Evolutionary conservation across 176 grass and related monocot genomes (phyloP).

Genomic region (sorghum (Sorghum bicolor)): Sorghum_bicolor_NCBIv3 NC_012879.2:286501-287000

Average conservation of each 20-base stretch:
- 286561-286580: neutral
- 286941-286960: constrained; percentile 26
- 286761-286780: constrained; percentile 95
- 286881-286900: constrained; percentile 93
- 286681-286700: constrained; percentile 99
- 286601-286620: constrained; percentile 15
- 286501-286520: neutral
- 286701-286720: constrained; percentile 69
- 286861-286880: constrained; percentile 92
- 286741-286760: constrained; percentile 94
- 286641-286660: constrained; percentile 1
- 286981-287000: constrained; percentile 29
- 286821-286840: constrained; percentile 77
- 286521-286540: neutral
- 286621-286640: constrained; percentile 18
- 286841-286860: constrained; percentile 96
- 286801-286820: constrained; percentile 84
- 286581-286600: neutral
- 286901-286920: constrained; percentile 90
- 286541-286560: constrained; percentile 16
- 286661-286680: constrained; percentile 44
- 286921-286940: constrained; percentile 75
- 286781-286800: constrained; percentile 89
- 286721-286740: constrained; percentile 88
- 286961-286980: neutral